These are phyloP conservation scores for Oryza meridionalis DNA, from an alignment of 176 grass and related monocot genomes.

Conservation along the genomic window DNA sequence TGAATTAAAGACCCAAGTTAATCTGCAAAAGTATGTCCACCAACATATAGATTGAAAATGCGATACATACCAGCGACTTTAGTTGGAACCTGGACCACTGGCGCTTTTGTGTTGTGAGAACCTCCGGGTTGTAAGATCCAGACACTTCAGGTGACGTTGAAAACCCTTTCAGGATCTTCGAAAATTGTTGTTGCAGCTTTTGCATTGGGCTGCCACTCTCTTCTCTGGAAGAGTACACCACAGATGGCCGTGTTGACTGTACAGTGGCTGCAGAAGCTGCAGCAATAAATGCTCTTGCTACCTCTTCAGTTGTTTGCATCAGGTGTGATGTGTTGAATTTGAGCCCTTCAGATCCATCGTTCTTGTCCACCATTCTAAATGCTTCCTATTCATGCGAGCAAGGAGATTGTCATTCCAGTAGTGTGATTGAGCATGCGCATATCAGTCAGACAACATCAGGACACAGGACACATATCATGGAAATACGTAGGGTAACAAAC, in stretches of 20 bases:
- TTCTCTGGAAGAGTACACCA: constrained; percentile 65
- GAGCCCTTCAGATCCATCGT: constrained; percentile 54
- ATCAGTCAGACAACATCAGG: constrained; percentile 9
- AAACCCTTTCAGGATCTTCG: constrained; percentile 77
- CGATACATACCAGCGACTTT: constrained; percentile 70
- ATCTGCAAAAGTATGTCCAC: constrained; percentile 24
- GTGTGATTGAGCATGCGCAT: not conserved
- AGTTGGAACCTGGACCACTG: constrained; percentile 96
- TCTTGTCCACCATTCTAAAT: constrained; percentile 52
- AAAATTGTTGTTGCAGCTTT: constrained; percentile 82
- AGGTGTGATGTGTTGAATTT: constrained; percentile 51
- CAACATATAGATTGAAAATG: constrained; percentile 7
- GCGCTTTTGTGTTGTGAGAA: constrained; percentile 87
- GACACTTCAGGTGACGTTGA: constrained; percentile 70
- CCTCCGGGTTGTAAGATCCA: constrained; percentile 87
- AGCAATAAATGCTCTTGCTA: constrained; percentile 59
- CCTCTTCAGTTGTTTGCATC: constrained; percentile 83
- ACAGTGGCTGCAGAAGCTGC: constrained; percentile 68
- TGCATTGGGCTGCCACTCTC: constrained; percentile 73
- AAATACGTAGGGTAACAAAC: not conserved
- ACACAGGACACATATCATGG: not conserved
- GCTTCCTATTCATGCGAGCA: constrained; percentile 24
- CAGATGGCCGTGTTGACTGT: constrained; percentile 63
- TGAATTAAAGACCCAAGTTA: constrained; percentile 26
- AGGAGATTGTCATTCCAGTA: constrained; percentile 18